Conservation (phyloP, 1,139 yeast species). For the Lipomyces yarrowii region DNA sequence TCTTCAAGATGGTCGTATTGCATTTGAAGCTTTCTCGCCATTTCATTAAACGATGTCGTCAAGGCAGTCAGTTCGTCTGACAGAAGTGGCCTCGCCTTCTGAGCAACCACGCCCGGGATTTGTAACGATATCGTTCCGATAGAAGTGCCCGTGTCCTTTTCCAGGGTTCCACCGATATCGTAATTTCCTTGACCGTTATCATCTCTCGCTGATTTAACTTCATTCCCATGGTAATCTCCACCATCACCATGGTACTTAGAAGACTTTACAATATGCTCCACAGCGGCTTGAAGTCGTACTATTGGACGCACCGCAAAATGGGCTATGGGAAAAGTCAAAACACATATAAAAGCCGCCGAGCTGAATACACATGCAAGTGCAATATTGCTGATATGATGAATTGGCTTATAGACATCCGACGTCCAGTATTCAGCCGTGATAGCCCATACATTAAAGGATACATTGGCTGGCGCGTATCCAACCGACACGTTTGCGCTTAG, state of each 20-base stretch:
- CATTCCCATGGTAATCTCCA: neutral
- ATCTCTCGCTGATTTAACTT: neutral
- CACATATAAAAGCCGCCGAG: conserved; percentile 71
- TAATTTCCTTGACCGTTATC: neutral
- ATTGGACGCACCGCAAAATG: conserved; percentile 87
- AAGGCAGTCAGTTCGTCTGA: conserved; percentile 86
- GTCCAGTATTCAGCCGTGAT: conserved; percentile 70
- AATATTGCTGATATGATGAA: conserved; percentile 62
- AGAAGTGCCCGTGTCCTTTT: neutral
- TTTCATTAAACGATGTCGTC: conserved; percentile 84
- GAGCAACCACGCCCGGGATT: conserved; percentile 34
- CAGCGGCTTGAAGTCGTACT: conserved; percentile 75
- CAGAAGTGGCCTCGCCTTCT: conserved; percentile 46
- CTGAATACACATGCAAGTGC: conserved; percentile 81
- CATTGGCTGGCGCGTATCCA: conserved; percentile 64
- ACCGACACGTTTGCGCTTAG: conserved; percentile 58
- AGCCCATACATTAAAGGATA: conserved; percentile 67
- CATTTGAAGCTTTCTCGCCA: conserved; percentile 84
- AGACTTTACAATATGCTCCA: conserved; percentile 74
- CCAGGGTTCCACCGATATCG: neutral
- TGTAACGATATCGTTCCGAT: conserved; percentile 18
- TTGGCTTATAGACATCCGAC: conserved; percentile 63
- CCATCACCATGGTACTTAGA: conserved; percentile 34
- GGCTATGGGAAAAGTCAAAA: conserved; percentile 79
- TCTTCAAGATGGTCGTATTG: conserved; percentile 87